phyloP scores from a whole-genome alignment of 495 filamentous ascomycete genomes.

The Penicillium herquei region DNA sequence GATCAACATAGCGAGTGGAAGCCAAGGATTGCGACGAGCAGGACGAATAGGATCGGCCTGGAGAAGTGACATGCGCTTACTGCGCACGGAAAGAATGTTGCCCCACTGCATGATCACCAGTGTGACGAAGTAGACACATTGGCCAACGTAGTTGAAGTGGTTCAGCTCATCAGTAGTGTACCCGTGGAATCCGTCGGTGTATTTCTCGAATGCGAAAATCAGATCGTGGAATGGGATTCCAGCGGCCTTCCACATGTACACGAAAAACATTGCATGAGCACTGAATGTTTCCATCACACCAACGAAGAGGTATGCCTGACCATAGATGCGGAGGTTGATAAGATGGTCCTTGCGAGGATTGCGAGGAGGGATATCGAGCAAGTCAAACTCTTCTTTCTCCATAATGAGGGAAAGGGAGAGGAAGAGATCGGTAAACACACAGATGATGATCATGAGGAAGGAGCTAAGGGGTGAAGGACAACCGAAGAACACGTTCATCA shows the following conservation, averaged over 20 bases:
- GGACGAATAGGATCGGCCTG: constrained; percentile 52
- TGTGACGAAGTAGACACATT: constrained; percentile 71
- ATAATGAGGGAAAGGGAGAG: constrained; percentile 65
- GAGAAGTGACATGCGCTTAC: constrained; percentile 48
- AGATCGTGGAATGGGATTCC: constrained; percentile 44
- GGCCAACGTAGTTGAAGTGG: constrained; percentile 50
- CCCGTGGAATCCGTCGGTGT: constrained; percentile 47
- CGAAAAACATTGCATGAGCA: constrained; percentile 52
- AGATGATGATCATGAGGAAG: constrained; percentile 71
- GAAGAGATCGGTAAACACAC: constrained; percentile 65
- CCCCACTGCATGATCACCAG: constrained; percentile 59
- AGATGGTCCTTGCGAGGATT: constrained; percentile 59
- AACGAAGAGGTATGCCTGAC: constrained; percentile 51
- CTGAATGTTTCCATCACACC: constrained; percentile 48
- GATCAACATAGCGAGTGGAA: constrained; percentile 41
- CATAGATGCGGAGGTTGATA: constrained; percentile 50
- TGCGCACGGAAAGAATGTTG: constrained; percentile 49
- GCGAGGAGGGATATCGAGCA: constrained; percentile 62
- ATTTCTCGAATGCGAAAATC: constrained; percentile 47
- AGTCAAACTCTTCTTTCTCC: constrained; percentile 68
- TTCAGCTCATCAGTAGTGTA: constrained; percentile 41
- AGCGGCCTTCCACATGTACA: constrained; percentile 46
- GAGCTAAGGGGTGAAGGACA: constrained; percentile 64
- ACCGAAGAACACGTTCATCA: constrained; percentile 71
- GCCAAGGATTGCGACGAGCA: constrained; percentile 49